Conservation (phyloP, 306 rosid species). For the Cercis canadensis region DNA sequence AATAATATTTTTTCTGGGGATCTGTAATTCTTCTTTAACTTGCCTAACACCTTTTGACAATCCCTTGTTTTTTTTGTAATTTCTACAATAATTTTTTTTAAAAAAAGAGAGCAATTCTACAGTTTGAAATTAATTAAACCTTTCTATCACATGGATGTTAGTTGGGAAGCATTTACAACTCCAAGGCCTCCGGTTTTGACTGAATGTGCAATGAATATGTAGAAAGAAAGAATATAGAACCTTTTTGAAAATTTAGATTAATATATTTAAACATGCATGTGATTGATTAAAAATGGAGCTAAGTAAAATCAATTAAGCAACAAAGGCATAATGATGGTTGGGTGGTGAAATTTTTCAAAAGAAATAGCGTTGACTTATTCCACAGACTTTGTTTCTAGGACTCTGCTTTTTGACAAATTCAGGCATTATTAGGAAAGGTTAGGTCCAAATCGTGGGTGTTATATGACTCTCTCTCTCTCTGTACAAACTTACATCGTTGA, state of each 20-base stretch:
- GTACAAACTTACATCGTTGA: too few relatives aligned
- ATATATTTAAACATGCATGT: too few relatives aligned
- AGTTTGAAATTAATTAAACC: slow-evolving; percentile 30
- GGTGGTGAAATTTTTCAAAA: slow-evolving; percentile 23
- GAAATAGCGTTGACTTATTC: slow-evolving; percentile 23
- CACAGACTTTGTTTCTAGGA: slow-evolving; percentile 28
- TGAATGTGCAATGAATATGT: neutral
- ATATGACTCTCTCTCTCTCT: slow-evolving; percentile 18
- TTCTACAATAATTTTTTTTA: too few relatives aligned
- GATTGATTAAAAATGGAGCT: too few relatives aligned
- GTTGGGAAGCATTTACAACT: slow-evolving; percentile 38
- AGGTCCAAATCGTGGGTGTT: slow-evolving; percentile 30
- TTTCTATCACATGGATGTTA: slow-evolving; percentile 42
- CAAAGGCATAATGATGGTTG: neutral
- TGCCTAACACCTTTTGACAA: slow-evolving; percentile 67
- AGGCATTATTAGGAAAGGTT: slow-evolving; percentile 46
- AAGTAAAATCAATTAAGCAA: slow-evolving; percentile 17
- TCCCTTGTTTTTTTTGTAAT: slow-evolving; percentile 13
- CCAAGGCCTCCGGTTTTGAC: slow-evolving; percentile 51
- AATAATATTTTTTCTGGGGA: slow-evolving; percentile 15
- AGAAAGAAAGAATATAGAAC: slow-evolving; percentile 28
- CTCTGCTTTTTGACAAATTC: slow-evolving; percentile 35
- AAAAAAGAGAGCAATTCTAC: neutral
- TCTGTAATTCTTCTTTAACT: slow-evolving; percentile 30
- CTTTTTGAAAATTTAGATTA: too few relatives aligned